A percentile compares a stretch with the other conserved stretches of the same genome.
Conservation (phyloP, 148 eudicot species). For the Dysphania ambrosioides region DNA sequence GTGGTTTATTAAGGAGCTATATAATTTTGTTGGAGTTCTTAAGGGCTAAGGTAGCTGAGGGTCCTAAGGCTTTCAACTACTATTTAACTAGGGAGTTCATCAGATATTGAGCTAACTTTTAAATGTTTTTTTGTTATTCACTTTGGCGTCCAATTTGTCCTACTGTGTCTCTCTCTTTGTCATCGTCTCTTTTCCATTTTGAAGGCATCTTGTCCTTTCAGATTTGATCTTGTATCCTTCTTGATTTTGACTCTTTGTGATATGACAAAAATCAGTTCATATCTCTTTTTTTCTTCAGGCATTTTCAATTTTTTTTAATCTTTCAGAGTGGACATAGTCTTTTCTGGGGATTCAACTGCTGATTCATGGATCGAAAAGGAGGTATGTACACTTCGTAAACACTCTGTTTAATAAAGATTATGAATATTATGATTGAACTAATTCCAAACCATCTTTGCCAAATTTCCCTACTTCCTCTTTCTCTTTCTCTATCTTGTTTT, state of each 20-base stretch:
- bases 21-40: neutral
- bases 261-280: neutral
- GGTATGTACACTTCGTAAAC: slow-evolving; percentile 37
- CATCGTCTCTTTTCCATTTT: neutral
- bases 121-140: too few species aligned
- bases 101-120: too few species aligned
- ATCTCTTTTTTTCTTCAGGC: neutral
- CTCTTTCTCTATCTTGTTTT: neutral
- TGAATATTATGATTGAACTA: neutral
- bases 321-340: slow-evolving; percentile 85
- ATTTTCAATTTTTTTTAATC: slow-evolving; percentile 9
- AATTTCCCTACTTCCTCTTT: neutral
- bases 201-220: neutral
- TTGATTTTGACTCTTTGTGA: neutral
- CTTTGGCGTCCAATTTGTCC: neutral
- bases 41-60: neutral
- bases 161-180: neutral
- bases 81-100: too few species aligned
- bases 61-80: neutral
- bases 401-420: neutral
- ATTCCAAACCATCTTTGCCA: neutral
- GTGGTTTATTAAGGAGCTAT: neutral
- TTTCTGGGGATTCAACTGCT: slow-evolving; percentile 74
- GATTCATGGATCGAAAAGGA: slow-evolving; percentile 99
- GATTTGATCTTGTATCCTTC: neutral